Base-by-base conservation (phyloP, 257 asterid genomes). In the Striga asiatica region DNA sequence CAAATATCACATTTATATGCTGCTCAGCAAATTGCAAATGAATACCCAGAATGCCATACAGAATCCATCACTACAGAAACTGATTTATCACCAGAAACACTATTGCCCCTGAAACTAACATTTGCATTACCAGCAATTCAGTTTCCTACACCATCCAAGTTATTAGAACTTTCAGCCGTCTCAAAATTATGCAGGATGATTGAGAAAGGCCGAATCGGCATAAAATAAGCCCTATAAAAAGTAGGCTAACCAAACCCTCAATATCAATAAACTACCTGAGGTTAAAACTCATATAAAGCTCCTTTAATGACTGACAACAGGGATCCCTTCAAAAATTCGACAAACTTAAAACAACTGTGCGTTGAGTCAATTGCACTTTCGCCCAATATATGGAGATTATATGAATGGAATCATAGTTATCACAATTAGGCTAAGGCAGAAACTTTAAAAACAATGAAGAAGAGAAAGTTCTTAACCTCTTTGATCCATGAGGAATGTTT, bases 401-500 rank as follows among this genome's bases (percentile, higher is more conserved):
- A 2, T 8, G n/a, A 16, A 19, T 24, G 47, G 21, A 16, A 41
- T 49, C 8, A 13, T 8, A 9, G 32, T 25, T 6, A 22, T 50
- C 45, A 51, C 24, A 11, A 14, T 27, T 21, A 61, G 11, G 17
- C 41, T 19, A 24, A 50, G 37, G 21, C 41, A 22, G 58, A 18
- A 41, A 9, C 13, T 14, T 1, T 2, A 37, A 28, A 27, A 11
- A 25, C 12, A 22, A 14, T 42, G 31, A 12, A 16, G 37, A 62
- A 41, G 64, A 27, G 35, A 69, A 56, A 39, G 51, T 59, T 13
- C 8, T 76, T 35, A 39, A 86, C 98, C 98, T 81, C 34, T 72
- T 76, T 29, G 95, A 87, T 71, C 76, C 82, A 41, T 39, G 50
- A 16, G 96, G 96, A 64, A 91, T 73, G 58, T 91, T 91, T 51